phyloP scores from a whole-genome alignment of 768 basidiomycete species.

The Suillus subalutaceus region DNA sequence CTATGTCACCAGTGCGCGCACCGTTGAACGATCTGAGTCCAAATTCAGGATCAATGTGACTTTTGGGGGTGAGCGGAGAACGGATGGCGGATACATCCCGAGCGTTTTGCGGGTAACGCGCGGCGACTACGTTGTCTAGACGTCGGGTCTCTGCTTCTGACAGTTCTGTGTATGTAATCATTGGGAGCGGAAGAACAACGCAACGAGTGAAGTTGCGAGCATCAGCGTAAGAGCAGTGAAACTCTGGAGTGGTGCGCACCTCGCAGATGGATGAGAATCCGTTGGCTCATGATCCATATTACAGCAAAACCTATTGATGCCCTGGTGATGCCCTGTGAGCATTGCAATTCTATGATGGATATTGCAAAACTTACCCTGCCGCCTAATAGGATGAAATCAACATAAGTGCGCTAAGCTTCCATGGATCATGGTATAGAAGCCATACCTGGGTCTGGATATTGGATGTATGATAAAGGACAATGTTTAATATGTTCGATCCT shows the following conservation, averaged over 20 bases:
- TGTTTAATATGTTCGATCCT: conserved; percentile 56
- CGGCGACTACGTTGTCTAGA: conserved; percentile 31
- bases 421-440: conserved; percentile 29
- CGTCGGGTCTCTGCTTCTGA: conserved; percentile 26
- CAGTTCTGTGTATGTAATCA: conserved; percentile 21
- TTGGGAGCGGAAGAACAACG: background rate
- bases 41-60: conserved; percentile 28
- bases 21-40: conserved; percentile 8
- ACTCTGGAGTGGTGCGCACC: conserved; percentile 33
- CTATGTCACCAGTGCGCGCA: conserved; percentile 19
- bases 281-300: conserved; percentile 66
- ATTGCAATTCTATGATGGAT: conserved; percentile 1
- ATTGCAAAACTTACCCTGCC: conserved; percentile 45
- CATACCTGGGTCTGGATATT: conserved; percentile 46
- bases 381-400: conserved; percentile 38
- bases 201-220: background rate
- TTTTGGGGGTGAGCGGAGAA: conserved; percentile 25
- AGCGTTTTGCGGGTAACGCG: conserved; percentile 8
- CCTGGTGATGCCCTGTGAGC: conserved; percentile 18
- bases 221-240: background rate
- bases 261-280: conserved; percentile 59
- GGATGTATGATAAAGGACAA: conserved; percentile 48
- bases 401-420: conserved; percentile 11
- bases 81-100: conserved; percentile 26
- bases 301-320: conserved; percentile 43